A percentile compares a stretch with the other conserved stretches of the same genome.
Conservation (phyloP, 495 filamentous ascomycete genomes). For the Barbatosphaeria neglecta region DNA sequence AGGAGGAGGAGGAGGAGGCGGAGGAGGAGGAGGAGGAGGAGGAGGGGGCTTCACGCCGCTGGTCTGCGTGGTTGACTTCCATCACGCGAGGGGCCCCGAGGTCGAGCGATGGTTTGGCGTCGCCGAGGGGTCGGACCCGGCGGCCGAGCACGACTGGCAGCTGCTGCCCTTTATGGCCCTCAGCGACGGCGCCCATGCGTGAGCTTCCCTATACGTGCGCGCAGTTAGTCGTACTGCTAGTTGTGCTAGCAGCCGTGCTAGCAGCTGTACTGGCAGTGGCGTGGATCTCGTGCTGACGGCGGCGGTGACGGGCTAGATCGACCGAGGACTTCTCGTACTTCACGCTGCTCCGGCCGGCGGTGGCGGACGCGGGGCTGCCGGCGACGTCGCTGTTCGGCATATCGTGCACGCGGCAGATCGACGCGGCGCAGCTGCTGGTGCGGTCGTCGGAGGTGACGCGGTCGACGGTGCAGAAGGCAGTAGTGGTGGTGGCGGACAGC, state of each 20-base stretch:
- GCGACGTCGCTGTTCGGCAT: slow-evolving; percentile 91
- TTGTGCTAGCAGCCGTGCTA: no score
- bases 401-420: slow-evolving; percentile 84
- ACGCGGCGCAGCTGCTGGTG: slow-evolving; percentile 62
- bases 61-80: slow-evolving; percentile 89
- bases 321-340: slow-evolving; percentile 98
- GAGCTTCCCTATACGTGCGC: slow-evolving; percentile 29
- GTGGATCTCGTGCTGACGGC: slow-evolving; percentile 1
- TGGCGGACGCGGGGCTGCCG: slow-evolving; percentile 27
- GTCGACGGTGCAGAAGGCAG: slow-evolving; percentile 93
- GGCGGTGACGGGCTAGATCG: no score
- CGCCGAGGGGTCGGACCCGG: slow-evolving; percentile 67
- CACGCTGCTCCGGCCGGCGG: slow-evolving; percentile 66
- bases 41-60: slow-evolving; percentile 49
- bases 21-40: neutral
- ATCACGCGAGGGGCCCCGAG: slow-evolving; percentile 93
- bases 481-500: slow-evolving; percentile 90
- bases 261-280: neutral
- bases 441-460: slow-evolving; percentile 82
- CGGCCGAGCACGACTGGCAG: slow-evolving; percentile 79
- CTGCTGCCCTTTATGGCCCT: slow-evolving; percentile 96
- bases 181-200: slow-evolving; percentile 91
- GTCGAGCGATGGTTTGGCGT: slow-evolving; percentile 84
- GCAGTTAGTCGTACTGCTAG: no score
- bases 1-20: neutral